Evolutionary conservation across 257 asterid genomes (phyloP).

Genomic region (Solanum piurae): DNA sequence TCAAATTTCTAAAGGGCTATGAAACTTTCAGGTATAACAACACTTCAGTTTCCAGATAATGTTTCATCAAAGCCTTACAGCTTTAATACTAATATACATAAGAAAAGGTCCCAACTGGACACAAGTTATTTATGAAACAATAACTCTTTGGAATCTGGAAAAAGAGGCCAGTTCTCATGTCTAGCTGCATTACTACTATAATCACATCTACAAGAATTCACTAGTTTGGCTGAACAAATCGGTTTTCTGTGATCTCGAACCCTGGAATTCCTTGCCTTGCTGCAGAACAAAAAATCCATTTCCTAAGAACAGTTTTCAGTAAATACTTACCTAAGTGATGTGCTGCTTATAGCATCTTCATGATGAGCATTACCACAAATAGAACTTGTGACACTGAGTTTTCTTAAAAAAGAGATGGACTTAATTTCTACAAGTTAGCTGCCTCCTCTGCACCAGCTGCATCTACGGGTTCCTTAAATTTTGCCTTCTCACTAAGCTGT

Average conservation of each 20-base stretch:
- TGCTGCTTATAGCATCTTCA: neutral
- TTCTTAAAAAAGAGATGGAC: neutral
- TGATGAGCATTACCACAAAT: neutral
- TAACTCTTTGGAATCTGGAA: neutral
- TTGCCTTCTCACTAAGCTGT: conserved; percentile 67
- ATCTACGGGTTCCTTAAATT: conserved; percentile 40
- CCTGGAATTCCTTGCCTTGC: neutral
- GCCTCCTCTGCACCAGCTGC: conserved; percentile 15
- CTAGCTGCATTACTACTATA: neutral
- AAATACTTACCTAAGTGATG: neutral
- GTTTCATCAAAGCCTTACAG: neutral
- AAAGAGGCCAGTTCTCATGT: neutral
- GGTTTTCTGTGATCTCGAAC: neutral
- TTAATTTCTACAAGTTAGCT: conserved; percentile 21
- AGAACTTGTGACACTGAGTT: neutral
- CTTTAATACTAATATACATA: neutral
- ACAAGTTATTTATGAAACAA: neutral
- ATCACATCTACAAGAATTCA: neutral
- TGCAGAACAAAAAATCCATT: neutral
- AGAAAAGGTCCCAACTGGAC: neutral
- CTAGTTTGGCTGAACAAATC: neutral
- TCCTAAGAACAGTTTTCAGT: neutral
- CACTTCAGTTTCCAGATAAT: neutral
- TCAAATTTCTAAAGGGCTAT: neutral
- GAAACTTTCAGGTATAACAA: neutral